A percentile compares a stretch with the other conserved stretches of the same genome.
Conservation (phyloP, 441 rosid species). For the Bruguiera hainesii region DNA sequence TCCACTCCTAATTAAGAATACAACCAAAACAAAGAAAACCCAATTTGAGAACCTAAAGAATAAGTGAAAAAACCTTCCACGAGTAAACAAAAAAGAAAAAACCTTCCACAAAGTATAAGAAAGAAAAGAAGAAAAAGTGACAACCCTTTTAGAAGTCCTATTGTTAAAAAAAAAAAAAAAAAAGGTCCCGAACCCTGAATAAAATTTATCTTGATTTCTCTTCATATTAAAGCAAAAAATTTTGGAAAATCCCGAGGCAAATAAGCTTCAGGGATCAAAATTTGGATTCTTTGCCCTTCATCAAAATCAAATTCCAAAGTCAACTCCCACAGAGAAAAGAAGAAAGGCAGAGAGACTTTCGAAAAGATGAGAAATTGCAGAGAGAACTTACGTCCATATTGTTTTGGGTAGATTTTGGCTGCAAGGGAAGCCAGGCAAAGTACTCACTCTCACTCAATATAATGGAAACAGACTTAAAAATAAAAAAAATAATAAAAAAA, state of each 20-base stretch:
- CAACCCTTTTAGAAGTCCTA: too few species aligned
- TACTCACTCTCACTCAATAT: neutral
- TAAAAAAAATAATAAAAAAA: neutral
- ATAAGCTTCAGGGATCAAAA: neutral
- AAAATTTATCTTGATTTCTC: too few species aligned
- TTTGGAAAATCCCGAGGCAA: neutral
- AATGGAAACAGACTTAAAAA: neutral
- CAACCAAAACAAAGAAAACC: neutral
- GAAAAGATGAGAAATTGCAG: neutral
- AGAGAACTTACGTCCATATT: slow-evolving; percentile 42
- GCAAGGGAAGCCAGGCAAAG: neutral
- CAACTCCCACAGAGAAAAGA: neutral
- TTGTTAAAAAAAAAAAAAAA: too few species aligned
- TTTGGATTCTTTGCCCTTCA: neutral
- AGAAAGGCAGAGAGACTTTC: too few species aligned
- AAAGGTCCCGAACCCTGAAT: too few species aligned
- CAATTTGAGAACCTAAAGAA: neutral
- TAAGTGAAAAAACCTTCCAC: neutral
- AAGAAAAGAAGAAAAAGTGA: neutral
- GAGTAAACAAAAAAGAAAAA: neutral
- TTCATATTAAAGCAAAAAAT: neutral
- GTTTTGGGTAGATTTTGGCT: neutral
- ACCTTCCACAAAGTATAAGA: too few species aligned
- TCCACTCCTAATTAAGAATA: slow-evolving; percentile 19
- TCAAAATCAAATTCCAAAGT: slow-evolving; percentile 15